These are phyloP conservation scores for Gossypium aridum DNA, from an alignment of 441 rosid genomes.

Conservation along the genomic window DNA sequence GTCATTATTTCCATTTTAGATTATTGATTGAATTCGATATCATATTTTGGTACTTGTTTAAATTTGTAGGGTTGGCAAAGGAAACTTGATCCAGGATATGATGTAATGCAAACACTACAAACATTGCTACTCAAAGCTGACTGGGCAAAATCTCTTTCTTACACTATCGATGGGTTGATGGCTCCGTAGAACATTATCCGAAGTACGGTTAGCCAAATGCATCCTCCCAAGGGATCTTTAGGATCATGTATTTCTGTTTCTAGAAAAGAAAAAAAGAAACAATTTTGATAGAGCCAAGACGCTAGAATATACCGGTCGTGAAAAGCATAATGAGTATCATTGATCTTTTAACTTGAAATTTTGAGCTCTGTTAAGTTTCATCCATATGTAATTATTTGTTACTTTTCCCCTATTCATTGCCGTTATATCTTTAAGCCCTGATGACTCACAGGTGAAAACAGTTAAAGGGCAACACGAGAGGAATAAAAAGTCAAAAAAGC, in stretches of 20 bases:
- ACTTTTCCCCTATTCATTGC: constrained; percentile 1
- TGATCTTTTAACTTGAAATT: constrained; percentile 1
- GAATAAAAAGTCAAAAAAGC: background rate
- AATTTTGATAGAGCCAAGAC: constrained; percentile 40
- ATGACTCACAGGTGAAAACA: background rate
- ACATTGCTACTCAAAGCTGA: constrained; percentile 80
- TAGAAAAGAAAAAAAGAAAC: constrained; percentile 14
- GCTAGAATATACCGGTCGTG: constrained; percentile 19
- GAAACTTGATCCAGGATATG: constrained; percentile 89
- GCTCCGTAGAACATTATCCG: constrained; percentile 50
- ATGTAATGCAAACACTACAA: constrained; percentile 92
- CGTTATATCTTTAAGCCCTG: background rate
- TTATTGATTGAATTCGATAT: background rate
- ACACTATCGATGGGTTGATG: constrained; percentile 96
- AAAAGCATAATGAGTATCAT: constrained; percentile 24
- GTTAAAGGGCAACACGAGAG: background rate
- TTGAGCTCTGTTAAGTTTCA: constrained; percentile 8
- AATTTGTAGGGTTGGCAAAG: constrained; percentile 90
- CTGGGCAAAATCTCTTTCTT: constrained; percentile 97
- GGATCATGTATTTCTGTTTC: constrained; percentile 3
- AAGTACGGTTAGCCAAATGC: background rate
- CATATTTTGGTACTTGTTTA: background rate
- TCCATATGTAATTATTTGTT: constrained; percentile 6
- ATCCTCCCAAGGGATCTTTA: background rate
- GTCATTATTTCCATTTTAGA: background rate